Conservation (phyloP, 225 moss, liverwort and hornwort genomes). For the Thuidium tamariscinum region DNA sequence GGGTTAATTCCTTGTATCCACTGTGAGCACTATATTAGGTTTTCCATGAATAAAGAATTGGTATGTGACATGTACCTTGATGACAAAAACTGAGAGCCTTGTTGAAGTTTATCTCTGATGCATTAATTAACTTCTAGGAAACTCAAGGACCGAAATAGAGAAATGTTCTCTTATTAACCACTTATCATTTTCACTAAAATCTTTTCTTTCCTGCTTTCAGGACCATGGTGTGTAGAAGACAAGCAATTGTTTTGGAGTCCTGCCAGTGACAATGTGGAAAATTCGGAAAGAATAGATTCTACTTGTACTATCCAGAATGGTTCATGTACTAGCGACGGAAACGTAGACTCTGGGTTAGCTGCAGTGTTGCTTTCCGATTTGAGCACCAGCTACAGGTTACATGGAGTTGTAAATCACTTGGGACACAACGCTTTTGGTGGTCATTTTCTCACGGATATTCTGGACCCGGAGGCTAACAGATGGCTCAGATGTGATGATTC, state of each 20-base stretch:
- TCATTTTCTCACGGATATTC: constrained; percentile 25
- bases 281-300: neutral
- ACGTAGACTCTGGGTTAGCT: neutral
- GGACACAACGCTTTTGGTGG: constrained; percentile 27
- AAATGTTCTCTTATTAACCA: neutral
- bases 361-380: neutral
- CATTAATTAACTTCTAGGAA: too few relatives aligned
- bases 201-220: neutral
- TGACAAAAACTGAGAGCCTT: neutral
- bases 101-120: neutral
- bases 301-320: neutral
- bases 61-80: neutral
- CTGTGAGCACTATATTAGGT: neutral
- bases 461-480: constrained; percentile 16
- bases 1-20: neutral
- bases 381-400: constrained; percentile 26
- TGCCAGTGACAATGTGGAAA: neutral
- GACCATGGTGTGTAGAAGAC: constrained; percentile 36
- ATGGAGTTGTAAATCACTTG: constrained; percentile 41
- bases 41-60: too few relatives aligned
- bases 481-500: constrained; percentile 51
- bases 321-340: neutral
- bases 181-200: neutral
- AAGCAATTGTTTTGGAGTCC: constrained; percentile 25
- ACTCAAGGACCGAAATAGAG: neutral